phyloP scores from a whole-genome alignment of 1,284 basidiomycete genomes.

The Pseudozyma sp. region DNA sequence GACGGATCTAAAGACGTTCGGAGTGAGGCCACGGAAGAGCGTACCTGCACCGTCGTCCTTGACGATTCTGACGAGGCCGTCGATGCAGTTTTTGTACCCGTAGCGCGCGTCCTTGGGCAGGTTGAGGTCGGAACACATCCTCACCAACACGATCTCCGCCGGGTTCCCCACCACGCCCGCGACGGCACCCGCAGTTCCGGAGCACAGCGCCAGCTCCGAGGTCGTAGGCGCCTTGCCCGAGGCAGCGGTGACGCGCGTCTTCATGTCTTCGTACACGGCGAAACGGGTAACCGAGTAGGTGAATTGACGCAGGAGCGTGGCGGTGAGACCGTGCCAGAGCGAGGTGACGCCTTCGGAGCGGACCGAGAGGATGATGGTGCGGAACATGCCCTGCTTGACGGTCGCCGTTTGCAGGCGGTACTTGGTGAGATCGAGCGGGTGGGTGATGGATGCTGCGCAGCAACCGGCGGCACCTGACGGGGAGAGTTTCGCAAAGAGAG shows the following conservation, averaged over 20 bases:
- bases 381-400: constrained; percentile 52
- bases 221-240: constrained; percentile 30
- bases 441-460: constrained; percentile 61
- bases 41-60: constrained; percentile 70
- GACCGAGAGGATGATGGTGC: constrained; percentile 49
- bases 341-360: constrained; percentile 54
- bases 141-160: constrained; percentile 72
- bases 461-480: constrained; percentile 41
- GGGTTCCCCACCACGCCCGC: constrained; percentile 65
- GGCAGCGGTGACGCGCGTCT: constrained; percentile 35
- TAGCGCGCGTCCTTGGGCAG: constrained; percentile 60
- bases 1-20: constrained; percentile 72
- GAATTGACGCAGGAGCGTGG: constrained; percentile 65
- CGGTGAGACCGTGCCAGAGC: constrained; percentile 65
- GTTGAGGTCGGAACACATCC: constrained; percentile 70
- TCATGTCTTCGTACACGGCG: constrained; percentile 66
- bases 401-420: constrained; percentile 68
- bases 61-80: constrained; percentile 71
- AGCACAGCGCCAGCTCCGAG: constrained; percentile 52
- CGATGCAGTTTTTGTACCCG: constrained; percentile 70
- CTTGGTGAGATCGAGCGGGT: constrained; percentile 68
- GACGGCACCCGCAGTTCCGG: constrained; percentile 61
- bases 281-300: constrained; percentile 68
- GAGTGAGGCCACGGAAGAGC: constrained; percentile 71
- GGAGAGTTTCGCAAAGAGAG: background rate